Evolutionary conservation across 1,284 basidiomycete genomes (phyloP).

Genomic region (Puccinia polysora): DNA sequence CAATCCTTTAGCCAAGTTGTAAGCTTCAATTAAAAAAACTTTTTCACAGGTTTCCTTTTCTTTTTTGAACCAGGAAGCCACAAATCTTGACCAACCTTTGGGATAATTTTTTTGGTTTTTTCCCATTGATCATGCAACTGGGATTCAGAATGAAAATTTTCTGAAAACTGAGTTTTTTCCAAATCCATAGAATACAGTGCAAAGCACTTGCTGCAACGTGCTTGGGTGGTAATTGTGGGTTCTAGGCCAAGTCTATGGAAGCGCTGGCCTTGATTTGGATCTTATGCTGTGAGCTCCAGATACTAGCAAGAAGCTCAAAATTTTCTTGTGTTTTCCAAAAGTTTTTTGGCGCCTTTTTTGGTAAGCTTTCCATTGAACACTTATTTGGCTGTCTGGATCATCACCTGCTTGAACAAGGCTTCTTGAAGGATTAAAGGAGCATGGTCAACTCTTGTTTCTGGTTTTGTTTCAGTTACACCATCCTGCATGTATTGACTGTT

Average conservation of each 20-base stretch:
- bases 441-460: no score
- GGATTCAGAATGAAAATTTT: not conserved
- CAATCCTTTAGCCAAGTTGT: not conserved
- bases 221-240: not conserved
- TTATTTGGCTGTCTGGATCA: not conserved
- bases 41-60: not conserved
- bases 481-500: no score
- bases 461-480: no score
- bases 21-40: not conserved
- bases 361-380: not conserved
- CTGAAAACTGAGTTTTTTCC: not conserved
- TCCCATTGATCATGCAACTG: not conserved
- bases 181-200: not conserved
- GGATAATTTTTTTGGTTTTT: not conserved
- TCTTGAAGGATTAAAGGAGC: not conserved
- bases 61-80: not conserved
- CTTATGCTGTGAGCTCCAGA: not conserved
- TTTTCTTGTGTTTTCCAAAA: not conserved
- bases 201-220: not conserved
- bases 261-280: not conserved
- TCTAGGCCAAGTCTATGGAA: not conserved
- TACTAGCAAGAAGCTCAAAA: not conserved
- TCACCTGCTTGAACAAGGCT: not conserved
- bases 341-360: not conserved
- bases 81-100: not conserved